phyloP scores from a whole-genome alignment of 2,329 filamentous ascomycete species.

The Thelonectria blattea region DNA sequence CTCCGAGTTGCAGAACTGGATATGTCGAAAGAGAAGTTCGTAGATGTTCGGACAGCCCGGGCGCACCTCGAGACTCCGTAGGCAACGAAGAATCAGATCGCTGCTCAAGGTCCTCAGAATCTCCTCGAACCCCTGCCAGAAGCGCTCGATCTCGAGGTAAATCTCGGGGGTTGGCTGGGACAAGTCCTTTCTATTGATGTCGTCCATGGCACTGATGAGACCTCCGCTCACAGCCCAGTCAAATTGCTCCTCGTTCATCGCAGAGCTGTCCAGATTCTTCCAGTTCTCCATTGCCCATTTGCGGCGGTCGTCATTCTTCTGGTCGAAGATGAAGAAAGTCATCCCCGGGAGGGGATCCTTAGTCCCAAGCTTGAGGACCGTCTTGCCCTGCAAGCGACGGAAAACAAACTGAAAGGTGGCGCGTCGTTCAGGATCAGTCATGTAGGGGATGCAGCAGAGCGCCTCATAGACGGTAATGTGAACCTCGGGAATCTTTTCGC shows the following conservation, averaged over 20 bases:
- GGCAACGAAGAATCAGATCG: conserved; percentile 75
- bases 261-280: conserved; percentile 59
- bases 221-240: conserved; percentile 85
- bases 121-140: conserved; percentile 79
- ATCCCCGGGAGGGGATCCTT: conserved; percentile 80
- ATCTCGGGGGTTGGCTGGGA: conserved; percentile 42
- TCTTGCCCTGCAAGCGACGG: conserved; percentile 72
- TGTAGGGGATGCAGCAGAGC: conserved; percentile 81
- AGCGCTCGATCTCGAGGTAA: conserved; percentile 63
- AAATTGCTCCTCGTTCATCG: conserved; percentile 75
- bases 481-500: conserved; percentile 59
- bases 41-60: conserved; percentile 66
- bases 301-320: conserved; percentile 61
- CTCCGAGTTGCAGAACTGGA: conserved; percentile 56
- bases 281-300: conserved; percentile 49
- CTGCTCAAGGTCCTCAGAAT: conserved; percentile 78
- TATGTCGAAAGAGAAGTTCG: conserved; percentile 63
- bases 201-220: conserved; percentile 69
- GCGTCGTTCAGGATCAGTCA: conserved; percentile 61
- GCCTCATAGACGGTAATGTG: conserved; percentile 87
- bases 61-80: conserved; percentile 80
- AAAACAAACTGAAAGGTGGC: conserved; percentile 82
- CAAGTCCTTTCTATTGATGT: conserved; percentile 59
- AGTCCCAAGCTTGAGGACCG: conserved; percentile 75
- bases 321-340: conserved; percentile 78